Evolutionary conservation across 164 flowering plant genomes (phyloP).

Genomic region (Stephania cephalantha): DNA sequence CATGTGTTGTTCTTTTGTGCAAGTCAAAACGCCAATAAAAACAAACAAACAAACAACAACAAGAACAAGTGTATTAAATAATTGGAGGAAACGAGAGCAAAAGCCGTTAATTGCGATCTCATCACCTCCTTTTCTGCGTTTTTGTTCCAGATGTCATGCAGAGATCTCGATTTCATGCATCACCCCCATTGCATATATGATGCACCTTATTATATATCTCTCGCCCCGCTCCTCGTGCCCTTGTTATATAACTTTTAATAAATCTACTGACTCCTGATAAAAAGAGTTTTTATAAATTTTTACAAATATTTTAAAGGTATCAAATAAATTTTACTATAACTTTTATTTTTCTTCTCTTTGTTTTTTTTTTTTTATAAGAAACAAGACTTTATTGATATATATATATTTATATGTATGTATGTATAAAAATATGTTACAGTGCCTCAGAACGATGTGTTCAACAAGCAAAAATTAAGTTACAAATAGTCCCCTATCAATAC

Average conservation of each 20-base stretch:
- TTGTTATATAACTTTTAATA: too few relatives aligned
- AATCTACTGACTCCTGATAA: too few relatives aligned
- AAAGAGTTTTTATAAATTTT: too few relatives aligned
- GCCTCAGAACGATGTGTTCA: too few relatives aligned
- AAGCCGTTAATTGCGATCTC: constrained; percentile 43
- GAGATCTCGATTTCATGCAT: background rate
- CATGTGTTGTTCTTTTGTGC: constrained; percentile 2
- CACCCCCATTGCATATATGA: background rate
- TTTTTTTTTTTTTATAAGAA: too few relatives aligned
- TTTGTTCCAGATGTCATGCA: constrained; percentile 5
- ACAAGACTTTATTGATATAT: too few relatives aligned
- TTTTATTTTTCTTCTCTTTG: background rate
- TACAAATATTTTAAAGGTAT: too few relatives aligned
- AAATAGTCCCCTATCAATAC: too few relatives aligned
- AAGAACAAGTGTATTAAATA: background rate
- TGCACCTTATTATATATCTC: background rate
- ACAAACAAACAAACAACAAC: constrained; percentile 2
- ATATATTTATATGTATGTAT: too few relatives aligned
- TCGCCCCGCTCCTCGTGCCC: background rate
- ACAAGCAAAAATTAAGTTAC: too few relatives aligned
- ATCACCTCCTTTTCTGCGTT: constrained; percentile 18
- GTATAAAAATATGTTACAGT: too few relatives aligned
- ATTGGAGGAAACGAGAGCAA: constrained; percentile 12
- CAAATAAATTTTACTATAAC: too few relatives aligned
- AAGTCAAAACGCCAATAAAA: constrained; percentile 22